phyloP scores from a whole-genome alignment of 2,329 filamentous ascomycete genomes.

The Tolypocladium capitatum region DNA sequence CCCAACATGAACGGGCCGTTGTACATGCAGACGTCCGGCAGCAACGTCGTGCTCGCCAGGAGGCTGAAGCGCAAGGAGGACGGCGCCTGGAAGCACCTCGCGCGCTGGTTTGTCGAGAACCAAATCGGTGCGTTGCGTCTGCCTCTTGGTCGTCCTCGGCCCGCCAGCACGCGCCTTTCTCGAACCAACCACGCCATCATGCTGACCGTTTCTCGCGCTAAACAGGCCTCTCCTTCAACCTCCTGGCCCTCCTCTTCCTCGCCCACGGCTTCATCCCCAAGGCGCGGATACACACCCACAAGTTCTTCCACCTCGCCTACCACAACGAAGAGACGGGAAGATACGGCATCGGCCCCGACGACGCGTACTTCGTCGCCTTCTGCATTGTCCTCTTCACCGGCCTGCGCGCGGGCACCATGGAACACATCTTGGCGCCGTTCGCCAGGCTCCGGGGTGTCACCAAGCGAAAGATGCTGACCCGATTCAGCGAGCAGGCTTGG shows the following conservation, averaged over 20 bases:
- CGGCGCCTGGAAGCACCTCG: slow-evolving; percentile 45
- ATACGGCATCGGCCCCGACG: slow-evolving; percentile 69
- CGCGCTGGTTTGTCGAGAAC: slow-evolving; percentile 62
- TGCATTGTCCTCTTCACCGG: slow-evolving; percentile 80
- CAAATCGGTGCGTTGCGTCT: slow-evolving; percentile 53
- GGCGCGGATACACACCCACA: slow-evolving; percentile 63
- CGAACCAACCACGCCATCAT: background rate
- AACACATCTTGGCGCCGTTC: slow-evolving; percentile 71
- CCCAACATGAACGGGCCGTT: slow-evolving; percentile 41
- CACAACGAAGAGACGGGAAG: slow-evolving; percentile 53
- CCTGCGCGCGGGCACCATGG: slow-evolving; percentile 71
- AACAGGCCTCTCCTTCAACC: slow-evolving; percentile 67
- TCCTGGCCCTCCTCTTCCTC: slow-evolving; percentile 69
- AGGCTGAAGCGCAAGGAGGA: slow-evolving; percentile 50
- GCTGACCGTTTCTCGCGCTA: slow-evolving; percentile 1
- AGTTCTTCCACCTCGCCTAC: slow-evolving; percentile 82
- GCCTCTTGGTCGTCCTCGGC: slow-evolving; percentile 2
- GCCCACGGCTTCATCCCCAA: slow-evolving; percentile 73
- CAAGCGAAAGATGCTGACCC: slow-evolving; percentile 61
- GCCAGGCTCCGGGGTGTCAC: slow-evolving; percentile 60
- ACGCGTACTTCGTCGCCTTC: slow-evolving; percentile 62
- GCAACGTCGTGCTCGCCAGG: slow-evolving; percentile 40
- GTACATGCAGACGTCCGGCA: slow-evolving; percentile 39
- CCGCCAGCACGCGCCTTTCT: background rate
- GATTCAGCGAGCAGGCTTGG: slow-evolving; percentile 94